Base-by-base conservation (phyloP, 495 filamentous ascomycete genomes). In the Podospora sp. region DNA sequence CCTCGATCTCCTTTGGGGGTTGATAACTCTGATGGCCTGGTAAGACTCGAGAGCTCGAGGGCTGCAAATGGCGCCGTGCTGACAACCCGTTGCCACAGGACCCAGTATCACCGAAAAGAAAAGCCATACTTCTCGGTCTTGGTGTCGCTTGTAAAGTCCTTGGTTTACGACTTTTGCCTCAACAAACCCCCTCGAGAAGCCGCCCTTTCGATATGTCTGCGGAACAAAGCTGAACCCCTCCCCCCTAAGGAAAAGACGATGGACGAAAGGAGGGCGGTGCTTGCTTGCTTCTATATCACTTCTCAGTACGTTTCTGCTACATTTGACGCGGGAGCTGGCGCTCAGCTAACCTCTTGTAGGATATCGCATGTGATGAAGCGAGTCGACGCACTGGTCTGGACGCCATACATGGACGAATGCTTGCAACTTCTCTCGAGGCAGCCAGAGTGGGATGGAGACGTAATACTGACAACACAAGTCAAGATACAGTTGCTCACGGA, bases 91-190 rank as follows among this genome's bases (percentile, higher is more conserved):
- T 12, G 9, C 0, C n/a, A 8, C 29, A 61, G 56, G 56, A 20
- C 53, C n/a, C 60, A 68, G 2, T 63, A 60, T 59, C 51, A 75
- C 16, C 67, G 67, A 29, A 62, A 62, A 50, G 74, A 75, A 6
- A 82, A 79, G 29, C 76, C 76, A 11, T 74, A 75, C 22, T 74
- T 83, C 22, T 78, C 77, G 20, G 76, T 85, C 57, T 74, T 81
- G 40, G 73, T 78, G 3, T 82, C 84, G 58, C 74, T 89, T 21
- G 77, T 86, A 2, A 80, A 83, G 60, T 81, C 84, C 0, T 59
- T 89, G 12, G 76, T 87, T 0, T 82, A 76, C 24, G 86, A 88
- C 51, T 77, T 88, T 25, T 81, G 83, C n/a, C 79, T 90, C 21
- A 84, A 88, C 68, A 82, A 65, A 69, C 75, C 18, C 67, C 79